Evolutionary conservation across 23 red algal genomes (phyloP).

Genomic region (Gracilaria gracilis): DNA sequence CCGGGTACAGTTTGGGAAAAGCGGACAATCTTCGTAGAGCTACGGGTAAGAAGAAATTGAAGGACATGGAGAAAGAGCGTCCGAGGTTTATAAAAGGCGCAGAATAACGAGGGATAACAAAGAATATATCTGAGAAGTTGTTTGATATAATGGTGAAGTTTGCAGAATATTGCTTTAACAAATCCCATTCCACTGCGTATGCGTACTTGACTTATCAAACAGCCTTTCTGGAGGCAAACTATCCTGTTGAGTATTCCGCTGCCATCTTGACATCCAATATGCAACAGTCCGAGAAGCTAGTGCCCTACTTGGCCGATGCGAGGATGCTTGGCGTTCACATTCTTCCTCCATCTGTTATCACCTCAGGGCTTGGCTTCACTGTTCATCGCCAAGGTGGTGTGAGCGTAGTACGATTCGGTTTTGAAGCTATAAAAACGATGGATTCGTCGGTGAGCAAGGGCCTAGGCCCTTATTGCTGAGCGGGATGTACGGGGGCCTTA

Average conservation of each 20-base stretch:
- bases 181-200: slow-evolving; percentile 97
- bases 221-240: slow-evolving; percentile 91
- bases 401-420: slow-evolving; percentile 69
- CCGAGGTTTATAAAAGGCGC: slow-evolving; percentile 83
- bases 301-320: slow-evolving; percentile 76
- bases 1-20: slow-evolving; percentile 92
- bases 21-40: slow-evolving; percentile 92
- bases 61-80: slow-evolving; percentile 88
- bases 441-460: slow-evolving; percentile 65
- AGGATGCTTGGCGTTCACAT: slow-evolving; percentile 52
- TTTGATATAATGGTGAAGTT: slow-evolving; percentile 92
- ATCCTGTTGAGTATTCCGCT: slow-evolving; percentile 87
- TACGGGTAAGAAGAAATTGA: slow-evolving; percentile 98
- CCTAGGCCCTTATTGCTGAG: slow-evolving; percentile 68
- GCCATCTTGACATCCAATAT: slow-evolving; percentile 82
- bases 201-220: slow-evolving; percentile 95
- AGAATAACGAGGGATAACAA: slow-evolving; percentile 50
- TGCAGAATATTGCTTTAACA: slow-evolving; percentile 99
- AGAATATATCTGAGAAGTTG: slow-evolving; percentile 56
- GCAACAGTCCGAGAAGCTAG: slow-evolving; percentile 75
- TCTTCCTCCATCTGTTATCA: slow-evolving; percentile 64
- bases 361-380: slow-evolving; percentile 62
- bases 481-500: slow-evolving; percentile 72
- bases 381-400: slow-evolving; percentile 36
- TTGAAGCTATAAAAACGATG: slow-evolving; percentile 91